Conservation (phyloP, 352 stramenopile species). For the Pythium coloratum region DNA sequence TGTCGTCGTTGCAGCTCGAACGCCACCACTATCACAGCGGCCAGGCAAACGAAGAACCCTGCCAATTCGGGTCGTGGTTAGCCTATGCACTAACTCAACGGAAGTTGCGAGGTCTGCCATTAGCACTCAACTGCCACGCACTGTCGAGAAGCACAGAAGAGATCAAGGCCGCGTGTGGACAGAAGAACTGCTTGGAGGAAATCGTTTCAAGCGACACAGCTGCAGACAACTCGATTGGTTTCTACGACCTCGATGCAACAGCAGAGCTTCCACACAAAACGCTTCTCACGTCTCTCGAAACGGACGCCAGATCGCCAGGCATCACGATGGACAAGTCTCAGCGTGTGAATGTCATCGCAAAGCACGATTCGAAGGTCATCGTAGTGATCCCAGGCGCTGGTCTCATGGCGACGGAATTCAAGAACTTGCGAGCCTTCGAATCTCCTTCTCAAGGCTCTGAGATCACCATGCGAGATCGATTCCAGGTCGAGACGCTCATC, state of each 20-base stretch:
- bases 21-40: not conserved
- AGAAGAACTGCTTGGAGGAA: not conserved
- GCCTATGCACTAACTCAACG: not conserved
- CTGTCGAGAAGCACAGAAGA: not conserved
- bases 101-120: not conserved
- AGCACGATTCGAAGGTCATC: not conserved
- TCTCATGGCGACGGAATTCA: not conserved
- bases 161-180: not conserved
- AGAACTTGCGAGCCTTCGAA: not conserved
- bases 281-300: not conserved
- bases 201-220: not conserved
- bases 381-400: not conserved
- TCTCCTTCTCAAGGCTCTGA: not conserved
- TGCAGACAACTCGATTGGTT: not conserved
- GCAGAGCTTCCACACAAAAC: not conserved
- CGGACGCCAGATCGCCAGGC: not conserved
- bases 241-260: not conserved
- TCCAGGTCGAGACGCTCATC: not conserved
- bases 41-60: not conserved
- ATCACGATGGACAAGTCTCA: not conserved
- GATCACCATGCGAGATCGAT: too few relatives aligned
- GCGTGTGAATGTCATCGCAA: constrained; percentile 2
- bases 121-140: not conserved
- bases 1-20: not conserved
- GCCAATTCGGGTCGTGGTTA: not conserved